Evolutionary conservation across 2,329 filamentous ascomycete species (phyloP).

Genomic region (Knufia petricola): DNA sequence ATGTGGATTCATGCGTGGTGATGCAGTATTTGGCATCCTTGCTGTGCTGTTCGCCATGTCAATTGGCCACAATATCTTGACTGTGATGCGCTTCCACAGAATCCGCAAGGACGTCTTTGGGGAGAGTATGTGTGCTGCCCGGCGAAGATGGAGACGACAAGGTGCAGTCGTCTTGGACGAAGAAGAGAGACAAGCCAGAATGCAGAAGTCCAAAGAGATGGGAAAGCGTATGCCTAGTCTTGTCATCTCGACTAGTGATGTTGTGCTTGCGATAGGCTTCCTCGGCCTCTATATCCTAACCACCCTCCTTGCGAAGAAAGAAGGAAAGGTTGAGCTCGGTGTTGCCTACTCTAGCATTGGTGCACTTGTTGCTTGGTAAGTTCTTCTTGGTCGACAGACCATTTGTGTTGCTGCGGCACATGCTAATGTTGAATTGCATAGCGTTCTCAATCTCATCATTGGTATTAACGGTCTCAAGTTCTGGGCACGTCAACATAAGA

Average conservation of each 20-base stretch:
- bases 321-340: slow-evolving; percentile 7
- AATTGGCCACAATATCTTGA: slow-evolving; percentile 7
- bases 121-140: slow-evolving; percentile 2
- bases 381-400: neutral
- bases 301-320: slow-evolving; percentile 5
- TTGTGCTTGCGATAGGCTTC: slow-evolving; percentile 2
- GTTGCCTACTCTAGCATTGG: slow-evolving; percentile 8
- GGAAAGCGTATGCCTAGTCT: slow-evolving; percentile 7
- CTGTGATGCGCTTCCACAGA: slow-evolving; percentile 7
- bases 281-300: slow-evolving; percentile 4
- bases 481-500: slow-evolving; percentile 6
- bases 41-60: slow-evolving; percentile 5
- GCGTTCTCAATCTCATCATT: slow-evolving; percentile 5
- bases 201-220: slow-evolving; percentile 9
- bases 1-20: neutral
- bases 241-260: slow-evolving; percentile 4
- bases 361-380: slow-evolving; percentile 10
- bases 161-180: slow-evolving; percentile 3
- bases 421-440: slow-evolving; percentile 2
- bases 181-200: neutral
- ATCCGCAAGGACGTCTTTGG: slow-evolving; percentile 8
- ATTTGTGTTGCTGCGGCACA: neutral
- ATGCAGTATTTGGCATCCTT: slow-evolving; percentile 3
- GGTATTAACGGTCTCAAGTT: slow-evolving; percentile 9
- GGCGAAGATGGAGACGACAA: slow-evolving; percentile 5